phyloP scores from a whole-genome alignment of 257 asterid species.

The Handroanthus guayacan region DNA sequence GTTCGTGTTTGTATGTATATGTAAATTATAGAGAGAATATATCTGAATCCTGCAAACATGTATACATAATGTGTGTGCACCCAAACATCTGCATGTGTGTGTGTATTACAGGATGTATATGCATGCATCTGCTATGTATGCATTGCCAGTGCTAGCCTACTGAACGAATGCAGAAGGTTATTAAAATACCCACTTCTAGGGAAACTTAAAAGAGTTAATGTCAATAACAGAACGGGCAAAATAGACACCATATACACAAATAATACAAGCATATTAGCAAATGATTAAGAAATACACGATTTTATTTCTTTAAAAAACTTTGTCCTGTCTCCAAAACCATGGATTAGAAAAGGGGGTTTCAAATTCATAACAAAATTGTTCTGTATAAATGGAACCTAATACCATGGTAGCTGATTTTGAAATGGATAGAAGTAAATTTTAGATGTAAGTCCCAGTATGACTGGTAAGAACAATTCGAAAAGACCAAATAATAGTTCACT shows the following conservation, averaged over 20 bases:
- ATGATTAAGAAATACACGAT: neutral
- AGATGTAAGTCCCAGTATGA: neutral
- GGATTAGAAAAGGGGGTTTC: neutral
- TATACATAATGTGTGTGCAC: neutral
- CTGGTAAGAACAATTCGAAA: neutral
- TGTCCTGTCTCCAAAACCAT: neutral
- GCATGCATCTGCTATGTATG: neutral
- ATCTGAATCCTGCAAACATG: neutral
- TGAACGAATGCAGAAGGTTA: neutral
- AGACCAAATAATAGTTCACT: neutral
- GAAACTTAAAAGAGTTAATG: neutral
- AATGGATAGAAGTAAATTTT: neutral
- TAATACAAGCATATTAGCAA: neutral
- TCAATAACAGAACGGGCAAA: neutral
- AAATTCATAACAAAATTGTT: neutral
- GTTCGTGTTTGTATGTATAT: neutral
- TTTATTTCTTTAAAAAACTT: neutral
- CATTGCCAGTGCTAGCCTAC: neutral
- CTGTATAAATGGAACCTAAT: neutral
- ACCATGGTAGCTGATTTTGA: neutral
- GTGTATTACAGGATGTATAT: neutral
- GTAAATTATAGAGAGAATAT: neutral
- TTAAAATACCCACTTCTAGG: neutral
- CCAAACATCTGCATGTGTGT: neutral
- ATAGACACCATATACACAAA: neutral